These are phyloP conservation scores for Cladobotryum protrusum DNA, from an alignment of 2,329 filamentous ascomycete genomes.

Conservation along the genomic window DNA sequence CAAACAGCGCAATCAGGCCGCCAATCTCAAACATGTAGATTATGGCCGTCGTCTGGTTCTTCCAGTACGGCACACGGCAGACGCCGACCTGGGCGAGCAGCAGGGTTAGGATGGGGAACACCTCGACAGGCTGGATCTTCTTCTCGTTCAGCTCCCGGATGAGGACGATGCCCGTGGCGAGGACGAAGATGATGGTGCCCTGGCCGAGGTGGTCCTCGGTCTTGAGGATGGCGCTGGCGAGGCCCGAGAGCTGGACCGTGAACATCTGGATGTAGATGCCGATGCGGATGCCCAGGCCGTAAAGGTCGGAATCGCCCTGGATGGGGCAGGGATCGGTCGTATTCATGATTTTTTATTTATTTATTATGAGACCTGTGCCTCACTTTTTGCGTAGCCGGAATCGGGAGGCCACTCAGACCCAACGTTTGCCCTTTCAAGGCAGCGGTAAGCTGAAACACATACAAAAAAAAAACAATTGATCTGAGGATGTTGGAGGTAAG, in stretches of 20 bases:
- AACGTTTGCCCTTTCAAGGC: too few species aligned
- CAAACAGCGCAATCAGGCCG: slow-evolving; percentile 14
- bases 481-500: too few species aligned
- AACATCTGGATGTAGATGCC: slow-evolving; percentile 24
- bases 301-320: slow-evolving; percentile 19
- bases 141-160: slow-evolving; percentile 9
- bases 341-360: neutral
- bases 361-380: too few species aligned
- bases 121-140: slow-evolving; percentile 17
- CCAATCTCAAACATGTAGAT: slow-evolving; percentile 17
- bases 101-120: slow-evolving; percentile 18
- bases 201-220: slow-evolving; percentile 18
- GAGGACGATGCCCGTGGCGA: slow-evolving; percentile 18
- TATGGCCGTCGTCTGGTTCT: slow-evolving; percentile 12
- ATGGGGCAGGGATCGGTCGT: slow-evolving; percentile 5
- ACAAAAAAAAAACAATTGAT: too few species aligned
- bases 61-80: slow-evolving; percentile 13
- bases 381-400: neutral
- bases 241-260: slow-evolving; percentile 18
- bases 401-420: too few species aligned
- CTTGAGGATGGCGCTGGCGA: slow-evolving; percentile 13
- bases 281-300: slow-evolving; percentile 23
- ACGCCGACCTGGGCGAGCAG: slow-evolving; percentile 17
- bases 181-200: slow-evolving; percentile 18
- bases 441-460: too few species aligned